Percentiles rank a stretch among this genome's conserved stretches.
Evolutionary conservation across 163 green algal genomes (phyloP).

Genomic region (Scenedesmus sp.): DNA sequence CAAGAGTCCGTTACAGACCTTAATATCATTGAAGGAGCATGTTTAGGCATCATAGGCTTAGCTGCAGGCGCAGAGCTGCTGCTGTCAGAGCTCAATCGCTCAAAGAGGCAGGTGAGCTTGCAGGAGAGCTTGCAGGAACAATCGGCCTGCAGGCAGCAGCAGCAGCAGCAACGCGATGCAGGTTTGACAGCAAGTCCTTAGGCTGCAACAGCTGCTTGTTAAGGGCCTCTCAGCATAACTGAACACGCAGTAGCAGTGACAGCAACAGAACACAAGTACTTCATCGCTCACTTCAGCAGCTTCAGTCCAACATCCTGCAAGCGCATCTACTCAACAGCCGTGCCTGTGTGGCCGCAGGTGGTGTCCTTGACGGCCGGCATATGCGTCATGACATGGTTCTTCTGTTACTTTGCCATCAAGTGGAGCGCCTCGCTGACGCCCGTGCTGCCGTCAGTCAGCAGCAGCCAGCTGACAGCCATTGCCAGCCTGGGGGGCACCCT

Average conservation of each 20-base stretch:
- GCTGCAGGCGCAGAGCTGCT: conserved; percentile 88
- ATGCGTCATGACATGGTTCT: conserved; percentile 57
- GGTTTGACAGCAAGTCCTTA: background rate
- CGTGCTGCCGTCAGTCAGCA: conserved; percentile 51
- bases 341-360: conserved; percentile 50
- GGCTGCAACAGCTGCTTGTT: background rate
- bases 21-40: conserved; percentile 67
- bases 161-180: background rate
- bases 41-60: conserved; percentile 83
- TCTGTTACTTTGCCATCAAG: conserved; percentile 55
- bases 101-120: conserved; percentile 58
- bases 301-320: background rate
- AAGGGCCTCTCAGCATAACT: too few species aligned
- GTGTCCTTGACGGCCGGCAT: conserved; percentile 65
- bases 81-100: conserved; percentile 70
- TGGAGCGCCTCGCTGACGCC: conserved; percentile 39
- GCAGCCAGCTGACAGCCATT: conserved; percentile 55
- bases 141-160: background rate
- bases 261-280: background rate
- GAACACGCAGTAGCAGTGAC: too few species aligned
- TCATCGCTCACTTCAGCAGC: background rate
- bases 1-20: conserved; percentile 62
- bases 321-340: background rate
- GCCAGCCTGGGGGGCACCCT: conserved; percentile 81
- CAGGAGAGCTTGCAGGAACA: background rate